These are phyloP conservation scores for Alternaria arborescens DNA, from an alignment of 2,329 filamentous ascomycete species.

Conservation along the genomic window DNA sequence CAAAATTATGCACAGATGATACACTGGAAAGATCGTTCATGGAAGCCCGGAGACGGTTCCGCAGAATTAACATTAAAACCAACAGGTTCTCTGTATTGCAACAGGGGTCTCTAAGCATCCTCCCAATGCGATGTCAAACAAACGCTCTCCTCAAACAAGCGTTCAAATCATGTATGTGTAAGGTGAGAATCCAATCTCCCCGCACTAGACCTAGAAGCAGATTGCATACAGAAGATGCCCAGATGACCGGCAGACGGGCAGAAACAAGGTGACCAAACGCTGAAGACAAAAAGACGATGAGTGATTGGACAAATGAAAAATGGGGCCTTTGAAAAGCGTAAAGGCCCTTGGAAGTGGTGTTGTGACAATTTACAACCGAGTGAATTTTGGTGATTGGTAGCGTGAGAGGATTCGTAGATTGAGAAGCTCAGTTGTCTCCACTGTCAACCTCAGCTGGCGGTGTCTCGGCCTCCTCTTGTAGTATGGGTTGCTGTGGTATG, in stretches of 20 bases:
- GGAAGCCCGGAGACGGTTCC: neutral
- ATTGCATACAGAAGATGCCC: constrained; percentile 17
- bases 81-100: constrained; percentile 5
- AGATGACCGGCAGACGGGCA: constrained; percentile 22
- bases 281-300: constrained; percentile 11
- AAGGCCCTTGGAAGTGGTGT: constrained; percentile 3
- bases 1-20: neutral
- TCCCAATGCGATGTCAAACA: constrained; percentile 8
- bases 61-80: constrained; percentile 19
- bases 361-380: constrained; percentile 33
- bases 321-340: constrained; percentile 12
- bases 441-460: constrained; percentile 33
- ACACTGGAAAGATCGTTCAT: neutral
- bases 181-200: constrained; percentile 3
- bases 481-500: constrained; percentile 34
- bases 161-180: constrained; percentile 14
- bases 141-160: constrained; percentile 12
- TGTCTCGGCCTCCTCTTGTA: constrained; percentile 39
- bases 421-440: constrained; percentile 14
- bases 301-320: constrained; percentile 21
- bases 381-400: constrained; percentile 15
- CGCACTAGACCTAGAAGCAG: constrained; percentile 9
- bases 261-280: constrained; percentile 16
- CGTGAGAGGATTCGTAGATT: neutral
- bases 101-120: neutral